Conservation (phyloP, 768 basidiomycete genomes). For the Boletus tomentosulus region DNA sequence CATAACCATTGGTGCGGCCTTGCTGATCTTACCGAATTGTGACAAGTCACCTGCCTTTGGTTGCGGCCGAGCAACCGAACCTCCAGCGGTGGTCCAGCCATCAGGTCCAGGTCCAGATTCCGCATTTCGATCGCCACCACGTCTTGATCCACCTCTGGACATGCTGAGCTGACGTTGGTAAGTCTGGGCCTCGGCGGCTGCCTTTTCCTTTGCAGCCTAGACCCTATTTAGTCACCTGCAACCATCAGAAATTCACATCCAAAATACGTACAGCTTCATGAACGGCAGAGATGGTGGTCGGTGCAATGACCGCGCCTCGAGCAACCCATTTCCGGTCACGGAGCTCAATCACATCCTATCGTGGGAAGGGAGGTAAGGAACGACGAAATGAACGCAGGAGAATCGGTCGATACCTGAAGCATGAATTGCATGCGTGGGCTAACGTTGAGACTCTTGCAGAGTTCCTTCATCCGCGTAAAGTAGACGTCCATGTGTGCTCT, state of each 20-base stretch:
- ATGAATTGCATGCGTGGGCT: slow-evolving; percentile 91
- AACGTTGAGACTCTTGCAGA: slow-evolving; percentile 70
- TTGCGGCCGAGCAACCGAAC: slow-evolving; percentile 48
- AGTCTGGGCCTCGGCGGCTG: slow-evolving; percentile 55
- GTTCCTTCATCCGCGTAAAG: slow-evolving; percentile 85
- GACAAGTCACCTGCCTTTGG: slow-evolving; percentile 83
- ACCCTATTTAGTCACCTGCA: slow-evolving; percentile 4
- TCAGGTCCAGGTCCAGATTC: slow-evolving; percentile 72
- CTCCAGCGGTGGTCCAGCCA: slow-evolving; percentile 80
- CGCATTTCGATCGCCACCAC: slow-evolving; percentile 69
- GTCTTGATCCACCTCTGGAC: slow-evolving; percentile 87
- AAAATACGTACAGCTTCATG: slow-evolving; percentile 69
- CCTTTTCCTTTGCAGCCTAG: slow-evolving; percentile 82
- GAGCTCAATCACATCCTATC: slow-evolving; percentile 86
- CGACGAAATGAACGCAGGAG: not conserved
- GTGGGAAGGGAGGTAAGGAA: not conserved
- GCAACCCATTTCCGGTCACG: slow-evolving; percentile 79
- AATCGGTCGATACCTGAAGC: slow-evolving; percentile 69
- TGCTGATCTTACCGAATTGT: slow-evolving; percentile 83
- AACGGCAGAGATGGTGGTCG: slow-evolving; percentile 83
- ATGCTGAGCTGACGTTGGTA: slow-evolving; percentile 64
- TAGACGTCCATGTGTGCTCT: slow-evolving; percentile 88
- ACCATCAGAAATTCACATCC: not conserved
- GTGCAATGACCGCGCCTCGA: slow-evolving; percentile 69
- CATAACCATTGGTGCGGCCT: slow-evolving; percentile 67